A percentile compares a stretch with the other conserved stretches of the same genome.
phyloP scores from a whole-genome alignment of 2,329 filamentous ascomycete species.

The Neofusicoccum parvum region DNA sequence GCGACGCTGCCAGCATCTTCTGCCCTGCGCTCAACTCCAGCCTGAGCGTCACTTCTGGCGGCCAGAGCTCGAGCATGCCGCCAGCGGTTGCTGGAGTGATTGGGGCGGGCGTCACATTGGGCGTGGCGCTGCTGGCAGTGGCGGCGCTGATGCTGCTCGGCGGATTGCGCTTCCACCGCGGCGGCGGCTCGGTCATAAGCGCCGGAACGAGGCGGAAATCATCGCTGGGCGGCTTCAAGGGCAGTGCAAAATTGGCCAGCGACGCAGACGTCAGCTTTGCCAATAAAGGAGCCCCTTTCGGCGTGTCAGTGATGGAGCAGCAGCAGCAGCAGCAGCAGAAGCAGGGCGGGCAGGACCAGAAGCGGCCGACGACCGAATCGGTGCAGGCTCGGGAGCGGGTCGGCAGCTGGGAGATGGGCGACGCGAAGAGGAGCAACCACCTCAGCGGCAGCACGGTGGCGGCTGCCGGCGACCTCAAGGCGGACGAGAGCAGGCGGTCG shows the following conservation, averaged over 20 bases:
- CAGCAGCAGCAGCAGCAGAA: slow-evolving; percentile 39
- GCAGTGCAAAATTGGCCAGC: slow-evolving; percentile 55
- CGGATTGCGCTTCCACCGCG: slow-evolving; percentile 50
- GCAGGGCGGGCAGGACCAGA: slow-evolving; percentile 20
- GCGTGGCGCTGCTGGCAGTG: slow-evolving; percentile 44
- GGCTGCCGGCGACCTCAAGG: slow-evolving; percentile 31
- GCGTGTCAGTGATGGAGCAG: slow-evolving; percentile 25
- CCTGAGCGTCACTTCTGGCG: background rate
- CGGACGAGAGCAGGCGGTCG: slow-evolving; percentile 35
- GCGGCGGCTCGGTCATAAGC: slow-evolving; percentile 23
- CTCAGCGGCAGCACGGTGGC: background rate
- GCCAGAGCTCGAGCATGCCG: slow-evolving; percentile 21
- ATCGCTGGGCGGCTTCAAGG: slow-evolving; percentile 59
- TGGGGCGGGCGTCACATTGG: slow-evolving; percentile 56
- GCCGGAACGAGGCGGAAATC: slow-evolving; percentile 33
- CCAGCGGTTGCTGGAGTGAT: slow-evolving; percentile 58
- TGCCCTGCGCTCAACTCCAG: slow-evolving; percentile 42
- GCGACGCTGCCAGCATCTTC: slow-evolving; percentile 52
- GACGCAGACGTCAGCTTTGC: slow-evolving; percentile 55
- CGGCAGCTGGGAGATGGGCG: slow-evolving; percentile 60
- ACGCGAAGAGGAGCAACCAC: slow-evolving; percentile 23
- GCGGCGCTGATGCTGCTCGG: slow-evolving; percentile 45
- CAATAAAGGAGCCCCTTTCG: slow-evolving; percentile 8
- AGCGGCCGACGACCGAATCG: slow-evolving; percentile 35
- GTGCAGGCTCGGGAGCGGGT: slow-evolving; percentile 54